A percentile compares a stretch with the other conserved stretches of the same genome.
These are phyloP conservation scores for Yarrowia bubula DNA, from an alignment of 805 yeast species.

Conservation along the genomic window DNA sequence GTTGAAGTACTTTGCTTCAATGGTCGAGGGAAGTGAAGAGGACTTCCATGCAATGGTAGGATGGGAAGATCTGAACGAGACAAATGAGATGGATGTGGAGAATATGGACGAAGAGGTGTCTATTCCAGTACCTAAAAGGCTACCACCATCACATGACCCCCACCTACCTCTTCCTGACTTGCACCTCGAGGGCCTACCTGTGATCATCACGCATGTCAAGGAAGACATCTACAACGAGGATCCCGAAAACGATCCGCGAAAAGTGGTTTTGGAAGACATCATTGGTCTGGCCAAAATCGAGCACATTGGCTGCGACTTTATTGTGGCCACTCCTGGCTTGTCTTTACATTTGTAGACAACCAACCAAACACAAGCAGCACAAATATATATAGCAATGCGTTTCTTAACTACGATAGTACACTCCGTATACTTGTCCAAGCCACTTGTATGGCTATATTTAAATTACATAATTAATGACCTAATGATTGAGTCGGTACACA, in stretches of 20 bases:
- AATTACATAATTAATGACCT: no score
- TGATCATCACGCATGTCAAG: slow-evolving; percentile 56
- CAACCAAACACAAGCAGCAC: not conserved
- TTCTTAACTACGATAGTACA: no score
- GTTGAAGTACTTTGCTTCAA: slow-evolving; percentile 38
- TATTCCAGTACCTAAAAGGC: slow-evolving; percentile 24
- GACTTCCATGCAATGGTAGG: slow-evolving; percentile 21
- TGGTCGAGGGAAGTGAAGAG: slow-evolving; percentile 7
- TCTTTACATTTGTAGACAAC: slow-evolving; percentile 2
- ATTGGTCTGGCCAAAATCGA: slow-evolving; percentile 26
- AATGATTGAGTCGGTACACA: no score
- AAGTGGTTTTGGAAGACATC: slow-evolving; percentile 29
- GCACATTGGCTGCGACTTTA: slow-evolving; percentile 10
- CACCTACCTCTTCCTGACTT: not conserved
- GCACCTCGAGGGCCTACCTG: slow-evolving; percentile 44
- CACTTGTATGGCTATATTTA: no score
- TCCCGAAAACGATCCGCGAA: slow-evolving; percentile 21
- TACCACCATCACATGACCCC: slow-evolving; percentile 32
- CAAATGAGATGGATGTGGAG: slow-evolving; percentile 14
- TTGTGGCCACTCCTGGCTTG: slow-evolving; percentile 29
- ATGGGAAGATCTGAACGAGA: slow-evolving; percentile 1
- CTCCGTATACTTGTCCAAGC: no score
- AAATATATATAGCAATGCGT: no score
- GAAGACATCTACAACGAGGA: slow-evolving; percentile 28
- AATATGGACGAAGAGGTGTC: slow-evolving; percentile 21